Conservation (phyloP, 371 early-diverging fungal species). For the Mortierella sp. region DNA sequence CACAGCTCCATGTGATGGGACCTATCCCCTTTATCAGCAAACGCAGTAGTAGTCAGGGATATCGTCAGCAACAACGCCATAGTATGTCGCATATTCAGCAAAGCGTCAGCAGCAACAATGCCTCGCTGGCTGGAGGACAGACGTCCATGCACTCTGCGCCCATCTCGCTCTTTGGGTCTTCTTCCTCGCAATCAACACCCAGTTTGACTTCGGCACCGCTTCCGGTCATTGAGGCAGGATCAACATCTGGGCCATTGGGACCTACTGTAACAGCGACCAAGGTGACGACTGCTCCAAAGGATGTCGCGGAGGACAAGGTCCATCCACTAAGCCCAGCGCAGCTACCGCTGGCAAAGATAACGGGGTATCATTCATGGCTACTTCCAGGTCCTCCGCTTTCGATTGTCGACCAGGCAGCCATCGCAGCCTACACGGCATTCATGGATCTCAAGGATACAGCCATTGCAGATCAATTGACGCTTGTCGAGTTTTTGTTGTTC, state of each 20-base stretch:
- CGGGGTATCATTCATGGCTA: background rate
- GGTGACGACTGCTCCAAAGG: slow-evolving; percentile 16
- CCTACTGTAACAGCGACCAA: slow-evolving; percentile 4
- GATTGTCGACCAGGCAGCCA: slow-evolving; percentile 10
- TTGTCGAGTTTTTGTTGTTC: slow-evolving; percentile 70
- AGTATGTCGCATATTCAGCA: background rate
- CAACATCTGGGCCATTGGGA: background rate
- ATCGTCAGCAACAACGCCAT: slow-evolving; percentile 34
- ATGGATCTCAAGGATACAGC: slow-evolving; percentile 57
- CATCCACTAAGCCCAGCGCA: slow-evolving; percentile 21
- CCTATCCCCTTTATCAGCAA: slow-evolving; percentile 33
- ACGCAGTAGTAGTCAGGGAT: slow-evolving; percentile 42
- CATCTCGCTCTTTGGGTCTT: background rate
- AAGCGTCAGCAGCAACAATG: slow-evolving; percentile 3
- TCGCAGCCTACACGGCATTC: slow-evolving; percentile 34
- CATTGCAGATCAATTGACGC: slow-evolving; percentile 73
- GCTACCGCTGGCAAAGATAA: slow-evolving; percentile 3
- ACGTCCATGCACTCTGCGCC: background rate
- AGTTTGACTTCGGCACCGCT: too few species aligned
- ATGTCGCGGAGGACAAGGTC: slow-evolving; percentile 25
- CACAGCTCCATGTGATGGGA: slow-evolving; percentile 16
- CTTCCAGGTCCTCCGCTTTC: background rate
- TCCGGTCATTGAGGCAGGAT: too few species aligned
- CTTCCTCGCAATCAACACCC: background rate
- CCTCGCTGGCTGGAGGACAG: too few species aligned